These are phyloP conservation scores for Cladosporium sp. DNA, from an alignment of 2,329 filamentous ascomycete genomes.

Conservation along the genomic window DNA sequence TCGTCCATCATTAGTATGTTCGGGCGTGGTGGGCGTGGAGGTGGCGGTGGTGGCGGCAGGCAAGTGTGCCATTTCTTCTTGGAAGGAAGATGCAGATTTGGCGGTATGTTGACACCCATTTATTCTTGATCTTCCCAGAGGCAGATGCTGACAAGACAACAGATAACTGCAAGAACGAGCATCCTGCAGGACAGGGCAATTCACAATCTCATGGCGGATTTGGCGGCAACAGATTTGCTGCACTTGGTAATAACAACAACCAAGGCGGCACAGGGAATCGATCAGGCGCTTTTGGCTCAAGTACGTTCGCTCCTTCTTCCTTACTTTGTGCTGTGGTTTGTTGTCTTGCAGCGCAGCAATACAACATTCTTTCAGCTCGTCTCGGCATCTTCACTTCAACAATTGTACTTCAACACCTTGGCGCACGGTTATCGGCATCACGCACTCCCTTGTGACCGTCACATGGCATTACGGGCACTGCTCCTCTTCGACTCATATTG, in stretches of 20 bases:
- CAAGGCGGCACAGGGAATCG: conserved; percentile 33
- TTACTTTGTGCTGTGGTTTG: too few relatives aligned
- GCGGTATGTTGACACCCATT: conserved; percentile 49
- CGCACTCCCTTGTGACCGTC: not conserved
- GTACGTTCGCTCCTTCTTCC: conserved; percentile 20
- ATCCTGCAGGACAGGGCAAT: conserved; percentile 46
- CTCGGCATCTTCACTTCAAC: not conserved
- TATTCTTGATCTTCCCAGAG: not conserved
- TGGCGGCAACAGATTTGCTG: conserved; percentile 58
- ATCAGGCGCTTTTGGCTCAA: conserved; percentile 26
- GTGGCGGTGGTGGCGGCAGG: conserved; percentile 20
- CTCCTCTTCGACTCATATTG: not conserved
- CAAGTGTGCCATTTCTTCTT: conserved; percentile 63
- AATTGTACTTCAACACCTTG: not conserved
- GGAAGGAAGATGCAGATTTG: conserved; percentile 65
- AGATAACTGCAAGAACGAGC: conserved; percentile 62
- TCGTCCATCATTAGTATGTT: not conserved
- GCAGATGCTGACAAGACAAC: conserved; percentile 13
- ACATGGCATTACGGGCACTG: not conserved
- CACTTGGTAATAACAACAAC: conserved; percentile 42
- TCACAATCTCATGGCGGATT: conserved; percentile 29
- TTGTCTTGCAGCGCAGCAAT: not conserved
- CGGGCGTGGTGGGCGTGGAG: conserved; percentile 12
- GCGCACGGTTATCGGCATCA: not conserved
- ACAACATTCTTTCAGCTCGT: not conserved